Evolutionary conservation across 1,284 basidiomycete species (phyloP).

Genomic region (Schizophyllum commune): DNA sequence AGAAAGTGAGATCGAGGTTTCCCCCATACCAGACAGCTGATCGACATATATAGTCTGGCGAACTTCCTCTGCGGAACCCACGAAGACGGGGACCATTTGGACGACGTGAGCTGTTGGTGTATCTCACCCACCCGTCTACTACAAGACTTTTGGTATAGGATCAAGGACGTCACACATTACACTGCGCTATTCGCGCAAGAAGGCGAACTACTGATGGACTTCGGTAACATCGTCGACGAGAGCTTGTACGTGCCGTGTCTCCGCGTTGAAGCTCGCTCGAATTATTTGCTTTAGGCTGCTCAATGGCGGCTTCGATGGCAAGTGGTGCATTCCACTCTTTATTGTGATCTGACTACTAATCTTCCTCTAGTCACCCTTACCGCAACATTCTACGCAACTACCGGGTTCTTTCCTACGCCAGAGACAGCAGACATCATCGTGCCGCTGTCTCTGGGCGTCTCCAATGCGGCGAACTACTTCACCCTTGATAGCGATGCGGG

Average conservation of each 20-base stretch:
- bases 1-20: too few relatives aligned
- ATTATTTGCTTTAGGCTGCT: constrained; percentile 13
- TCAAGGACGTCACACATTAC: constrained; percentile 35
- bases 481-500: constrained; percentile 27
- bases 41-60: constrained; percentile 27
- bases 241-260: constrained; percentile 21
- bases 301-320: constrained; percentile 22
- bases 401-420: constrained; percentile 20
- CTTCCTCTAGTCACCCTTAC: constrained; percentile 24
- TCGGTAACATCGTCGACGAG: constrained; percentile 33
- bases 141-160: constrained; percentile 9
- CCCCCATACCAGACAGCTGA: too few relatives aligned
- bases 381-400: constrained; percentile 32
- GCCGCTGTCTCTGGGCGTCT: constrained; percentile 27
- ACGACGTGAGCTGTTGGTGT: constrained; percentile 18
- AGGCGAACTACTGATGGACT: constrained; percentile 32
- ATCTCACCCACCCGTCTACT: neutral
- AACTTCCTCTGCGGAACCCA: constrained; percentile 34
- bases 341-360: neutral
- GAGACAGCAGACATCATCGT: constrained; percentile 28
- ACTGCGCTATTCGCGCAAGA: constrained; percentile 29
- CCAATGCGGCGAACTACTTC: constrained; percentile 25
- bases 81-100: constrained; percentile 30
- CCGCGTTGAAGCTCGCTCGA: neutral
- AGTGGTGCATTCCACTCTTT: neutral